Conservation (phyloP, 2,329 filamentous ascomycete genomes). For the Aspergillus sp. region DNA sequence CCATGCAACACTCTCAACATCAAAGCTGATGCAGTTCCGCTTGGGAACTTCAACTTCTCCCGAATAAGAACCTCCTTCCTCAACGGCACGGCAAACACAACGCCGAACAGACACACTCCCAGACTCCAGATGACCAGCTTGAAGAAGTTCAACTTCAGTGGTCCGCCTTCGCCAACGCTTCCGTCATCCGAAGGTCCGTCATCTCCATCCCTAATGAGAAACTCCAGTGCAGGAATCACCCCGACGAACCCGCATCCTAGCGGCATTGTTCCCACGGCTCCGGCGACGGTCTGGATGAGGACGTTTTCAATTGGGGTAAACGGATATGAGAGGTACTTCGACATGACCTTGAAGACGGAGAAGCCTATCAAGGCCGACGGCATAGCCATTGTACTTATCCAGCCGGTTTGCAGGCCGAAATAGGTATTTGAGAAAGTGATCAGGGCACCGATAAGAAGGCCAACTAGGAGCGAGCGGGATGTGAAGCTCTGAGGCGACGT, state of each 20-base stretch:
- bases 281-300: slow-evolving; percentile 90
- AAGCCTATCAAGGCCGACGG: slow-evolving; percentile 92
- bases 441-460: slow-evolving; percentile 78
- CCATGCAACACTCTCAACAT: slow-evolving; percentile 90
- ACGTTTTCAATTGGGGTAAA: slow-evolving; percentile 97
- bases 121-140: slow-evolving; percentile 87
- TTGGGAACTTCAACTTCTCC: slow-evolving; percentile 91
- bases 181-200: slow-evolving; percentile 74
- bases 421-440: slow-evolving; percentile 99
- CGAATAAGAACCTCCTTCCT: slow-evolving; percentile 87
- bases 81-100: slow-evolving; percentile 91
- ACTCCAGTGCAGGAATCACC: slow-evolving; percentile 89
- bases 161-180: slow-evolving; percentile 69
- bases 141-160: slow-evolving; percentile 67
- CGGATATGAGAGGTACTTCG: slow-evolving; percentile 69
- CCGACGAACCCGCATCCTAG: slow-evolving; percentile 93
- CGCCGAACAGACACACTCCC: slow-evolving; percentile 92
- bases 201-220: slow-evolving; percentile 73
- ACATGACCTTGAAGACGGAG: slow-evolving; percentile 81
- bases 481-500: slow-evolving; percentile 68
- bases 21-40: slow-evolving; percentile 89
- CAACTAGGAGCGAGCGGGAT: slow-evolving; percentile 72
- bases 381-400: slow-evolving; percentile 92
- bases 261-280: slow-evolving; percentile 94
- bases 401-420: slow-evolving; percentile 90